phyloP scores from a whole-genome alignment of 176 grass and related monocot genomes.

The Phoenix roebelenii region DNA sequence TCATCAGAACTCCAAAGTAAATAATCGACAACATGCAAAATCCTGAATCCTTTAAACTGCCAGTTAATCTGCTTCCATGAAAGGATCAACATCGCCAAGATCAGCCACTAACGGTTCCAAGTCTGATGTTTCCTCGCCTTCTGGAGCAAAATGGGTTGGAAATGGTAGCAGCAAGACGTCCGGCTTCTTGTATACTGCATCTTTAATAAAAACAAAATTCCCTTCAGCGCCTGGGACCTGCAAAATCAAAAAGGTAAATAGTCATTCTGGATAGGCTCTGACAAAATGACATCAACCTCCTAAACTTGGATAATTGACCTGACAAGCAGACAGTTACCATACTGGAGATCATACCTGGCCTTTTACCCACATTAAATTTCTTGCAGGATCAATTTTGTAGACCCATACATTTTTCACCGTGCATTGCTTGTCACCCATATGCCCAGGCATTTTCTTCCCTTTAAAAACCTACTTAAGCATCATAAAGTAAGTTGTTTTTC shows the following conservation, averaged over 20 bases:
- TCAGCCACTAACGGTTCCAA: conserved; percentile 50
- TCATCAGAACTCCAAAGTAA: too few relatives aligned
- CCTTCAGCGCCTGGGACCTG: conserved; percentile 96
- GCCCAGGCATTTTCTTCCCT: conserved; percentile 88
- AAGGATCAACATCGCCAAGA: conserved; percentile 76
- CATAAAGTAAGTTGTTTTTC: background rate
- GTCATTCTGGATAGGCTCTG: background rate
- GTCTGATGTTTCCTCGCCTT: conserved; percentile 46
- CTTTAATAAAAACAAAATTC: conserved; percentile 85
- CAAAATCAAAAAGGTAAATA: background rate
- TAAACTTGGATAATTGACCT: too few relatives aligned
- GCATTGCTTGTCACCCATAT: conserved; percentile 82
- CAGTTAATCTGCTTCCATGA: conserved; percentile 68
- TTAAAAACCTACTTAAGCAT: conserved; percentile 80
- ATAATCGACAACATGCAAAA: too few relatives aligned
- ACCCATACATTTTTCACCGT: conserved; percentile 97
- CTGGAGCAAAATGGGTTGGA: conserved; percentile 60
- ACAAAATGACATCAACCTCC: too few relatives aligned
- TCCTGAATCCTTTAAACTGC: too few relatives aligned
- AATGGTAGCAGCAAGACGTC: conserved; percentile 62
- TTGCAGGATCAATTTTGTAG: conserved; percentile 90
- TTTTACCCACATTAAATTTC: conserved; percentile 88
- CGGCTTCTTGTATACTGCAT: conserved; percentile 86
- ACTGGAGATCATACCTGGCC: conserved; percentile 55
- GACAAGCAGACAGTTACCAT: background rate